Conservation (phyloP, 441 rosid species). For the Melastoma candidum region DNA sequence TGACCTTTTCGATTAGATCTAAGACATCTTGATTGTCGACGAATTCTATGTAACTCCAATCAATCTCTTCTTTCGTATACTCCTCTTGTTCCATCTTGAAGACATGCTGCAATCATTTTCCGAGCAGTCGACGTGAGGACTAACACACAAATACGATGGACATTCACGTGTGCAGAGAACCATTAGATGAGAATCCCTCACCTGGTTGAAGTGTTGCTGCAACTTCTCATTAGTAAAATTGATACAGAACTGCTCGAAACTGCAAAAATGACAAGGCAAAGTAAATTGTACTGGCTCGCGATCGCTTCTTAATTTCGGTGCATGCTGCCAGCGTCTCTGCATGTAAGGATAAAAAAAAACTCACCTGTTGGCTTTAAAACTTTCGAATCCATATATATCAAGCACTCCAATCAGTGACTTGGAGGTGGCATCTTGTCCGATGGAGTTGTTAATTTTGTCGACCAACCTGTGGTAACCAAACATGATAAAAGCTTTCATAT, state of each 20-base stretch:
- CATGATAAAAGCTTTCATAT: too few species aligned
- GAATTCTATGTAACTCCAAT: conserved; percentile 99
- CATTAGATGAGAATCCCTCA: conserved; percentile 17
- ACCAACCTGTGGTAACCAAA: conserved; percentile 48
- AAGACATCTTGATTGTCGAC: conserved; percentile 98
- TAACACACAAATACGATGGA: not conserved
- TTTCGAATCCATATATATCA: conserved; percentile 92
- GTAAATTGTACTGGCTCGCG: too few species aligned
- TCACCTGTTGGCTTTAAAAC: conserved; percentile 90
- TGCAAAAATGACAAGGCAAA: conserved; percentile 20
- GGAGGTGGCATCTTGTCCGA: conserved; percentile 74
- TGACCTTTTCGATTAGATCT: conserved; percentile 93
- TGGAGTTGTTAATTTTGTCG: conserved; percentile 59
- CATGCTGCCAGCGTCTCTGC: too few species aligned
- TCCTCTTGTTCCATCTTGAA: conserved; percentile 99
- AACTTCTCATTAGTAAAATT: conserved; percentile 97
- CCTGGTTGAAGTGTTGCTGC: conserved; percentile 99
- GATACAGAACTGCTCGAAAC: conserved; percentile 98
- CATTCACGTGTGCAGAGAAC: too few species aligned
- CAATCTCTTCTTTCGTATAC: conserved; percentile 85
- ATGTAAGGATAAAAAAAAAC: not conserved
- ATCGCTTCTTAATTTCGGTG: too few species aligned
- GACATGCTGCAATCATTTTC: conserved; percentile 57
- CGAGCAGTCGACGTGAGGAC: conserved; percentile 2
- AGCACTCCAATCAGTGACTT: conserved; percentile 74